Conservation (phyloP, 345 rosid genomes). For the Aquilaria yunnanensis region DNA sequence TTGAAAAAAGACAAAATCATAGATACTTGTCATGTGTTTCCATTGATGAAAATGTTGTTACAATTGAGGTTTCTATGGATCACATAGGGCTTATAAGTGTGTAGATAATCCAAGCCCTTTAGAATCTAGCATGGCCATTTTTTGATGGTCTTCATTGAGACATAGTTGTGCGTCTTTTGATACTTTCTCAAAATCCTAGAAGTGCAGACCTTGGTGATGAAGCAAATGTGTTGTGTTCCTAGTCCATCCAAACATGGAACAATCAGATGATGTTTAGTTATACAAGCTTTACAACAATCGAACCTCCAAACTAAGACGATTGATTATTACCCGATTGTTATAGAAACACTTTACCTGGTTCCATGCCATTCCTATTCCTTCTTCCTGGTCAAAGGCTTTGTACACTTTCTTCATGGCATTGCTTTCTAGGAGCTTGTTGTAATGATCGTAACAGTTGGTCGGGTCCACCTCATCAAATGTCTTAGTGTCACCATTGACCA, state of each 20-base stretch:
- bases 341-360: conserved; percentile 66
- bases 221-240: conserved; percentile 40
- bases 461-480: conserved; percentile 69
- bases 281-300: conserved; percentile 39
- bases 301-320: conserved; percentile 70
- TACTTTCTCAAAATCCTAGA: conserved; percentile 81
- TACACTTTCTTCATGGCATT: conserved; percentile 55
- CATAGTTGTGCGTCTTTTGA: conserved; percentile 71
- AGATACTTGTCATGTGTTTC: conserved; percentile 71
- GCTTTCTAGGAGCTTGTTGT: conserved; percentile 49
- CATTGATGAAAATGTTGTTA: conserved; percentile 83
- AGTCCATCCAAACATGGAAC: conserved; percentile 59
- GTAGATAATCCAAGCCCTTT: conserved; percentile 70
- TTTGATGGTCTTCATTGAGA: conserved; percentile 73
- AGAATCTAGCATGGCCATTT: conserved; percentile 87
- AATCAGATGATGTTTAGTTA: conserved; percentile 57
- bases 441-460: conserved; percentile 71
- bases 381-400: conserved; percentile 48
- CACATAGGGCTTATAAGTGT: conserved; percentile 72
- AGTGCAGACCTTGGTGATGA: conserved; percentile 88
- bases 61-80: conserved; percentile 90
- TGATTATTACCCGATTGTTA: conserved; percentile 52
- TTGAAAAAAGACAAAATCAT: not conserved
- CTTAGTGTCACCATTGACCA: conserved; percentile 45
- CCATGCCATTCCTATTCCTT: conserved; percentile 93